Evolutionary conservation across 2,329 filamentous ascomycete species (phyloP).

Genomic region (Decorospora gaudefroyi): DNA sequence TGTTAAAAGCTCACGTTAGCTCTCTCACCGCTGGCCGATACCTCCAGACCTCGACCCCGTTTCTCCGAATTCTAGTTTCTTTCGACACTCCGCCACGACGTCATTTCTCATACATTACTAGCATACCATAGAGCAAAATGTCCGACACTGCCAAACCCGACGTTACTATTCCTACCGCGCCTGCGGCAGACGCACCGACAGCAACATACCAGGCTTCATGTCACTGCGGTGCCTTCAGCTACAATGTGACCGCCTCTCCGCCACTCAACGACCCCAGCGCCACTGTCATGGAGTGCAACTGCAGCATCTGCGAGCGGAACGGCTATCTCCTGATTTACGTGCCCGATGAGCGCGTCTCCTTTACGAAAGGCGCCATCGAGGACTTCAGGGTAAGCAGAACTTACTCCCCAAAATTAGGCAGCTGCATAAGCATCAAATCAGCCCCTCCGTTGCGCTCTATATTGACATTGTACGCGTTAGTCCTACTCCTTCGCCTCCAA

Average conservation of each 20-base stretch:
- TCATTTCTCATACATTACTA: background rate
- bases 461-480: conserved; percentile 9
- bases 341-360: conserved; percentile 20
- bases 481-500: conserved; percentile 32
- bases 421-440: background rate
- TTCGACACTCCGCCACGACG: too few relatives aligned
- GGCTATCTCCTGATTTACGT: conserved; percentile 56
- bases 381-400: conserved; percentile 19
- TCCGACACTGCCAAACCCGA: conserved; percentile 3
- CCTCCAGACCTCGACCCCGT: too few relatives aligned
- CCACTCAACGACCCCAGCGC: conserved; percentile 51
- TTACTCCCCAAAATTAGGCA: background rate
- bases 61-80: too few relatives aligned
- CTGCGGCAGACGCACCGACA: conserved; percentile 10
- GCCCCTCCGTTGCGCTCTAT: background rate
- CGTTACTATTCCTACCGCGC: conserved; percentile 5
- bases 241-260: conserved; percentile 56
- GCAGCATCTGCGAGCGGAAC: conserved; percentile 58
- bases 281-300: conserved; percentile 56
- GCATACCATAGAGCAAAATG: conserved; percentile 1
- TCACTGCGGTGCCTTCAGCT: conserved; percentile 59
- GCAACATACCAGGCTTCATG: conserved; percentile 54
- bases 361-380: conserved; percentile 25
- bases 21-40: too few relatives aligned
- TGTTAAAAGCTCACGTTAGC: too few relatives aligned